Evolutionary conservation across 495 filamentous ascomycete species (phyloP), one percentile per base, ranked within the genome.

Genomic region (Daldinia concentrica): DNA sequence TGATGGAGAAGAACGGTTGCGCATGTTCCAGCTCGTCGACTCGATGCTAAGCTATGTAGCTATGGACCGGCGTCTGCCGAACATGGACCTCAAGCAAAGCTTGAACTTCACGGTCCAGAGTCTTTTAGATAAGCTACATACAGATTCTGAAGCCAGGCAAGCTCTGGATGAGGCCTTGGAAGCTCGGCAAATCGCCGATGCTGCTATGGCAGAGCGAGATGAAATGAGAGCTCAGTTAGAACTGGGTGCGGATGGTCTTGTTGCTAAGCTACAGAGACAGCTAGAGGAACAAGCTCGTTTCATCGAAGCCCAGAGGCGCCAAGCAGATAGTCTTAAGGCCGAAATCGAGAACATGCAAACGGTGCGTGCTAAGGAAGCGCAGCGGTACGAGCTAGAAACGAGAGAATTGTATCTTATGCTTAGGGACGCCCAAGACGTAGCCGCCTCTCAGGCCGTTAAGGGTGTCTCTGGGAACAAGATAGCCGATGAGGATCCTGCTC

Each of bases 1-100:
- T 70, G 92, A 95, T 55, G 90, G 91, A 39, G 95, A 99, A 78
- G 95, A 99, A 78, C 87, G 94, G 37, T 80, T 98, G 34, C 90
- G 94, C 32, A 96, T 98, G 93, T 99, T 98, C 82, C 95, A 99
- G 84, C 87, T 99, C 9, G 95, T 98, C 8, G 95, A 99, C 78
- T 90, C 92, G 8, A 99, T 99, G 92, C 89, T 99, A 66, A 97
- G 93, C 81, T 98, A 99, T 79, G 95, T 99, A 64, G 95, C 94
- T 63, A 99, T 99, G 96, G 95, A 99, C 79, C 90, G 95, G 69
- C 87, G 95, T 58, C 80, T 98, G 67, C 96, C 95, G 45, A 94
- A 99, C 81, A 93, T 99, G 86, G 95, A 99, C 76, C 88, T 99
- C 62, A 97, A 97, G 80, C 94, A 97, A 75, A 97, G 94, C 67